phyloP scores from a whole-genome alignment of 768 basidiomycete species.

The Tulasnella sp. region DNA sequence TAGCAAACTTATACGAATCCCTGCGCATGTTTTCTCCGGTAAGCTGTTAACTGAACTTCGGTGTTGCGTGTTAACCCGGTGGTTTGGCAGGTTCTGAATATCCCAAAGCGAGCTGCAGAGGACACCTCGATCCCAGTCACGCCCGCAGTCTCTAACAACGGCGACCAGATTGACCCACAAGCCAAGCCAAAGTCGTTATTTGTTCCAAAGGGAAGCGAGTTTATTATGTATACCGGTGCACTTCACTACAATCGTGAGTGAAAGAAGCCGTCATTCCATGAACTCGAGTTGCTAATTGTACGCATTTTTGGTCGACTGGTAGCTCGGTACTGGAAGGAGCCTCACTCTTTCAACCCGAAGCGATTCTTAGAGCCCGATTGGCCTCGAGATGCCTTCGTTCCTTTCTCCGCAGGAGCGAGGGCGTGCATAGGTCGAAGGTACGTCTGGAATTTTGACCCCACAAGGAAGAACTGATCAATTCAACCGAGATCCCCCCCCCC shows the following conservation, averaged over 20 bases:
- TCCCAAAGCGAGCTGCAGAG: constrained; percentile 6
- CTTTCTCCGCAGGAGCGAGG: constrained; percentile 22
- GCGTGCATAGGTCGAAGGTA: constrained; percentile 8
- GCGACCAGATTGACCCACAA: not conserved
- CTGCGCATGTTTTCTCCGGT: constrained; percentile 26
- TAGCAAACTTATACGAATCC: constrained; percentile 24
- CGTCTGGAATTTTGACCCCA: not conserved
- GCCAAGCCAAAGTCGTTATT: not conserved
- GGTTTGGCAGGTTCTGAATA: not conserved
- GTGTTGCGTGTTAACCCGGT: not conserved
- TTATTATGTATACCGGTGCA: not conserved
- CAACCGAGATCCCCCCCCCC: not conserved
- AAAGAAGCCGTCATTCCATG: no score
- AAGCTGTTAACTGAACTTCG: not conserved
- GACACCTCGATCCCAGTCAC: constrained; percentile 15
- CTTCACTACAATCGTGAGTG: constrained; percentile 32
- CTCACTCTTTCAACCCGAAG: constrained; percentile 21
- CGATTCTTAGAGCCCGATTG: constrained; percentile 32
- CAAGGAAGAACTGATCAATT: not conserved
- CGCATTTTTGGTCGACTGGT: not conserved
- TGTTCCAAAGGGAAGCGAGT: constrained; percentile 22
- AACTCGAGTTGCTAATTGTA: not conserved
- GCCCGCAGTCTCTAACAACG: not conserved
- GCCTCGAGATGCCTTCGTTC: constrained; percentile 32
- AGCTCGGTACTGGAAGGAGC: constrained; percentile 32